Evolutionary conservation across 305 asterid genomes (phyloP), one percentile per base, ranked within the genome.

Genomic region (Solanum chacoense): DNA sequence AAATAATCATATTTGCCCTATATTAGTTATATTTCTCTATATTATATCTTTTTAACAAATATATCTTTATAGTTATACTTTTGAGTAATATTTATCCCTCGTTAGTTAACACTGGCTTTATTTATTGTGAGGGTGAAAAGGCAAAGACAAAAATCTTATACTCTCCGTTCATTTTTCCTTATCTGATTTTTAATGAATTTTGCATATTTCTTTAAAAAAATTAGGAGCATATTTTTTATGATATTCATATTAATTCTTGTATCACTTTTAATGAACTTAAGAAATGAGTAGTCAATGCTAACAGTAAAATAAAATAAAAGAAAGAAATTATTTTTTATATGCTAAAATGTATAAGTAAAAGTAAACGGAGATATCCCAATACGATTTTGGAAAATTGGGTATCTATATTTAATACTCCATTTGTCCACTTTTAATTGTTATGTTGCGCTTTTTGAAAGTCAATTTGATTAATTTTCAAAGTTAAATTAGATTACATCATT

Each of bases 391-490:
- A 37, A 37, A 37, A 37, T 37, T 37, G 42, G 42, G 12, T 37
- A 37, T 37, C 42, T 0, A 8, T 37, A 9, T 37, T 9, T 37
- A 9, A 37, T 9, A 36, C 2, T 35, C 0, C 1, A 2, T 14
- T 1, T 14, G 1, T 45, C 8, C 59, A 40, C 2, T 40, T 40
- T 3, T 40, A 40, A 40, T 40, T 40, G 2, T 40, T 13, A 40
- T 4, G 14, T 40, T 11, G 0, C 0, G 2, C 0, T 11, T 40
- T 40, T 40, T 1, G 0, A 0, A 40, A 40, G 45, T 40, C 5
- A 11, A 40, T 40, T 40, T 40, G 2, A 11, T 4, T 40, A 40
- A 40, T 40, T 40, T 40, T 40, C 0, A 1, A 40, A 40, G 45
- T 40, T 11, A 11, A 40, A 11, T 37, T 37, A 40, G 0, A 40